phyloP scores from a whole-genome alignment of 805 yeast genomes.

The Sugiyamaella marilandica region DNA sequence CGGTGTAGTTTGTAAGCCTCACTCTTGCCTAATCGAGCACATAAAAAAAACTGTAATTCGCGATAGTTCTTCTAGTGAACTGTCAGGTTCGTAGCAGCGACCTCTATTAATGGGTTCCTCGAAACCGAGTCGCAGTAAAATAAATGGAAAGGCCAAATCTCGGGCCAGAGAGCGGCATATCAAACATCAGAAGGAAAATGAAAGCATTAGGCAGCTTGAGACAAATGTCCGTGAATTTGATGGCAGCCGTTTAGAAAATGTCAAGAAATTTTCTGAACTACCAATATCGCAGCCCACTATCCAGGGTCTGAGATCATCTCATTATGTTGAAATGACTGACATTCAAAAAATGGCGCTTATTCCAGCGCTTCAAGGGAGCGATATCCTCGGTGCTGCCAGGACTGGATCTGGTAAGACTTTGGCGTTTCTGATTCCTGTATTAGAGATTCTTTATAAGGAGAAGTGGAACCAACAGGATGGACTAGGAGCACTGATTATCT shows the following conservation, averaged over 20 bases:
- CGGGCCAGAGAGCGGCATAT: constrained; percentile 1
- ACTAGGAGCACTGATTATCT: constrained; percentile 79
- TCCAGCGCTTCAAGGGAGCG: constrained; percentile 67
- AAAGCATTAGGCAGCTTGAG: constrained; percentile 42
- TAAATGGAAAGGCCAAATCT: neutral
- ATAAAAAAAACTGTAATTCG: constrained; percentile 10
- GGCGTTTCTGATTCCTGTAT: constrained; percentile 76
- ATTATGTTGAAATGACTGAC: constrained; percentile 75
- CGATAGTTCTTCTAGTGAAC: neutral
- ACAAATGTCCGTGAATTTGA: constrained; percentile 50
- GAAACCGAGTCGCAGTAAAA: neutral
- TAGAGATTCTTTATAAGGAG: constrained; percentile 55
- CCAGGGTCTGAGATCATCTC: constrained; percentile 71
- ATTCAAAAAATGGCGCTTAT: constrained; percentile 81
- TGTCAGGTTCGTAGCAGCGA: neutral
- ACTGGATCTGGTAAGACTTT: constrained; percentile 91
- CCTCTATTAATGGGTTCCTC: neutral
- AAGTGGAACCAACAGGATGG: constrained; percentile 83
- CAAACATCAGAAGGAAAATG: constrained; percentile 30
- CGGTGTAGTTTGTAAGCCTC: neutral
- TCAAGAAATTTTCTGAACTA: constrained; percentile 64
- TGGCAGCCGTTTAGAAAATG: constrained; percentile 23
- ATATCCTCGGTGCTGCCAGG: constrained; percentile 80
- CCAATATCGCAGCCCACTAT: constrained; percentile 64
- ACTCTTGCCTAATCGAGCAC: neutral